Percentiles rank a stretch among this genome's conserved stretches.
phyloP scores from a whole-genome alignment of 305 asterid species.

The Lippia alba region DNA sequence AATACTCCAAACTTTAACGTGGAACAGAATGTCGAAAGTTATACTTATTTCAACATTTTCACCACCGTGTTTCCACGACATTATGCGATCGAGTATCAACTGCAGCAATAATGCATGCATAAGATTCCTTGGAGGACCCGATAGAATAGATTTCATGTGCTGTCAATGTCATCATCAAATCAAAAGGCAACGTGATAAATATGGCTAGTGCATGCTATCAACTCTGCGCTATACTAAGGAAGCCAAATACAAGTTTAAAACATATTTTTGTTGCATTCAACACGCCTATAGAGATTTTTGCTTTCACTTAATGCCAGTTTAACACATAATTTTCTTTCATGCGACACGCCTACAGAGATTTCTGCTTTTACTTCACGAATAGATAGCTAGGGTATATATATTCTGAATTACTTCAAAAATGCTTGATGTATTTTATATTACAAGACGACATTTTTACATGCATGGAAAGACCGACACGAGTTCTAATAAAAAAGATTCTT shows the following conservation, averaged over 20 bases:
- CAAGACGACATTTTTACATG: not conserved
- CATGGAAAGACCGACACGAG: not conserved
- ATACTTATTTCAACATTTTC: not conserved
- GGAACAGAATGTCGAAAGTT: not conserved
- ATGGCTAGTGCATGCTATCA: not conserved
- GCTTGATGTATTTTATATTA: not conserved
- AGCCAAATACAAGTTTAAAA: not conserved
- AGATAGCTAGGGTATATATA: constrained; percentile 35
- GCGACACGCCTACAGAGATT: not conserved
- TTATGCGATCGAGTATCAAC: not conserved
- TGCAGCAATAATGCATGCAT: constrained; percentile 31
- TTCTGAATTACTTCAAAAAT: constrained; percentile 29
- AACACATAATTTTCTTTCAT: not conserved
- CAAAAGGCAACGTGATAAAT: not conserved
- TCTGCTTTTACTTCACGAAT: not conserved
- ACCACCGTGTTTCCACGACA: too few species aligned
- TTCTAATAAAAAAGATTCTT: not conserved
- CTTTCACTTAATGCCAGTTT: not conserved
- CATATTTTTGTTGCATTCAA: too few species aligned
- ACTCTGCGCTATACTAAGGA: constrained; percentile 22
- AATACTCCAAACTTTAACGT: too few species aligned
- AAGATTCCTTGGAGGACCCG: constrained; percentile 3
- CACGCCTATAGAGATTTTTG: too few species aligned
- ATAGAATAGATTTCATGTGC: constrained; percentile 25
- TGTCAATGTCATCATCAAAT: constrained; percentile 8